Percentiles rank a stretch among this genome's conserved stretches.
Evolutionary conservation across 306 rosid genomes (phyloP).

Genomic region (Crataegus laevigata): DNA sequence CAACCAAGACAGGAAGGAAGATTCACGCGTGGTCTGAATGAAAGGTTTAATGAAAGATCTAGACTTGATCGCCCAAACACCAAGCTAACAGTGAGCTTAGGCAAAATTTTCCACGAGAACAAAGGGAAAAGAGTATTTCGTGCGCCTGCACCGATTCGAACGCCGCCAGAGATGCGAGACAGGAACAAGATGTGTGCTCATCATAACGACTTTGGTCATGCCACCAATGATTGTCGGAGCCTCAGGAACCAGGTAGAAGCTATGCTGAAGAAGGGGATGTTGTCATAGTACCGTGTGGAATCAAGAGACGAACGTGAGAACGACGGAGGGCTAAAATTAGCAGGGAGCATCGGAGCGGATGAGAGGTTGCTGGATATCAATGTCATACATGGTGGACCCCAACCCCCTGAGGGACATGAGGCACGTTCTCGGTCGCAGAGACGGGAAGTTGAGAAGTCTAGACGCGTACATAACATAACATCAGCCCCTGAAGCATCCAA

Average conservation of each 20-base stretch:
- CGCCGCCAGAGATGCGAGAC: not conserved
- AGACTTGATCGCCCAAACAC: not conserved
- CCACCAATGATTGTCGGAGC: not conserved
- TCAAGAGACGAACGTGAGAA: no score
- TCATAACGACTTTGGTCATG: no score
- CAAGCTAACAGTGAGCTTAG: not conserved
- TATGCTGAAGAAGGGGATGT: not conserved
- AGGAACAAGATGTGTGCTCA: no score
- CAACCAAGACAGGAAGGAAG: no score
- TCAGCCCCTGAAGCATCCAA: not conserved
- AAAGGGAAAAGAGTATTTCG: not conserved
- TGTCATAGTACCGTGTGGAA: no score
- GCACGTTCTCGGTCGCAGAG: no score
- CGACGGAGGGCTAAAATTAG: fast-evolving
- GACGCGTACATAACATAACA: not conserved
- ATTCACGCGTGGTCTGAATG: no score
- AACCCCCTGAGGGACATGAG: not conserved
- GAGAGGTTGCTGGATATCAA: not conserved
- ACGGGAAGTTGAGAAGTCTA: not conserved
- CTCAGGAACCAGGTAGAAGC: not conserved
- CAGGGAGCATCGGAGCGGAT: not conserved
- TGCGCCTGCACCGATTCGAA: fast-evolving
- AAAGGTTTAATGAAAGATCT: no score
- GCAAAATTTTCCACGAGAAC: not conserved
- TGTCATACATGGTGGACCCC: not conserved